phyloP scores from a whole-genome alignment of 1,284 basidiomycete genomes.

The Amylostereum areolatum region DNA sequence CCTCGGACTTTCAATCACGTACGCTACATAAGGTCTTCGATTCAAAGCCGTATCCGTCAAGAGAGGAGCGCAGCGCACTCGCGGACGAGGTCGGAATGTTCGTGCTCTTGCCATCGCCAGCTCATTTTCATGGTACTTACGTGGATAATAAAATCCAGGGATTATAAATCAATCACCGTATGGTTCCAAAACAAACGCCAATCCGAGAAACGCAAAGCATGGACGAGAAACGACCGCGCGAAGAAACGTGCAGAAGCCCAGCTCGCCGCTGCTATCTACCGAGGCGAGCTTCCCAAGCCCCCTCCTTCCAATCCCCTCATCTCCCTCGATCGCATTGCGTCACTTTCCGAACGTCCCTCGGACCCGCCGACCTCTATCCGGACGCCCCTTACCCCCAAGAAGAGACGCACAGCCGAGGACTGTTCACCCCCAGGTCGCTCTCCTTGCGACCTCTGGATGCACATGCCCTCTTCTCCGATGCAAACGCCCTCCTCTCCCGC shows the following conservation, averaged over 20 bases:
- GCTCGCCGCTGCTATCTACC: no score
- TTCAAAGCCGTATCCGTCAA: slow-evolving; percentile 34
- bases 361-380: slow-evolving; percentile 13
- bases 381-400: slow-evolving; percentile 24
- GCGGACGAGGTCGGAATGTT: slow-evolving; percentile 38
- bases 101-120: slow-evolving; percentile 10
- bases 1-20: slow-evolving; percentile 31
- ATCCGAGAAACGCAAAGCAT: slow-evolving; percentile 26
- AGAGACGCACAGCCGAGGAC: slow-evolving; percentile 4
- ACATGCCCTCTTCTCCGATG: slow-evolving; percentile 37
- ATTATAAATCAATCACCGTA: slow-evolving; percentile 41
- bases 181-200: slow-evolving; percentile 48
- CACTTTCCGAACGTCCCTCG: slow-evolving; percentile 30
- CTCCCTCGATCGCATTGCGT: slow-evolving; percentile 36
- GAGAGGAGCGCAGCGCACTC: slow-evolving; percentile 35
- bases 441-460: slow-evolving; percentile 28
- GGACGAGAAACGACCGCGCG: slow-evolving; percentile 29
- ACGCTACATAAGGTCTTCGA: slow-evolving; percentile 34
- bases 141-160: slow-evolving; percentile 20
- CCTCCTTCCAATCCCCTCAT: slow-evolving; percentile 18
- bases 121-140: background rate
- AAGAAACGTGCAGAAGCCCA: slow-evolving; percentile 20
- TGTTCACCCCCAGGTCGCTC: slow-evolving; percentile 7
- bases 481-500: slow-evolving; percentile 29
- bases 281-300: no score